These are phyloP conservation scores for Rhodotorula glutinis DNA, from an alignment of 1,284 basidiomycete species.

Conservation along the genomic window DNA sequence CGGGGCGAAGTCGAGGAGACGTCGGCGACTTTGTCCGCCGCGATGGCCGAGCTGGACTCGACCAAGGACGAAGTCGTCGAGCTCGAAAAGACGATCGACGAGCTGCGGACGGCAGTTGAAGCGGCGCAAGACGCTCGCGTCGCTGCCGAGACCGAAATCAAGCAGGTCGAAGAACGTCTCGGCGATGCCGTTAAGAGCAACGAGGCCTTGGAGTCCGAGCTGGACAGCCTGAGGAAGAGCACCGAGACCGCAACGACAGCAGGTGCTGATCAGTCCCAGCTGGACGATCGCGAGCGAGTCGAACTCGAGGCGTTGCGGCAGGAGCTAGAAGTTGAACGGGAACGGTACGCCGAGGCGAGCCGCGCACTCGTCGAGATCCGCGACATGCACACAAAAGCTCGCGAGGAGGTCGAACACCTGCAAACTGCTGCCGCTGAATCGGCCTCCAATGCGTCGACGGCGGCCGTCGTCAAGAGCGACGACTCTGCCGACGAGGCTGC, in stretches of 20 bases:
- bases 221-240: no score
- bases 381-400: slow-evolving; percentile 17
- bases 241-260: no score
- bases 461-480: neutral
- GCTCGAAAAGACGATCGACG: slow-evolving; percentile 19
- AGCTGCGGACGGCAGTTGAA: slow-evolving; percentile 5
- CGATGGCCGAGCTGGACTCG: slow-evolving; percentile 26
- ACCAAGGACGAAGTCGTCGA: slow-evolving; percentile 26
- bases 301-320: slow-evolving; percentile 22
- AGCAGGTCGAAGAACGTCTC: neutral
- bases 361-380: slow-evolving; percentile 30
- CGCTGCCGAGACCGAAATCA: neutral
- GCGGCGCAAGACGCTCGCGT: neutral
- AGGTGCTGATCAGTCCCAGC: no score
- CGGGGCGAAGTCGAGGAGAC: slow-evolving; percentile 30
- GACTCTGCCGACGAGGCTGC: slow-evolving; percentile 21
- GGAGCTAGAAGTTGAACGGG: slow-evolving; percentile 24
- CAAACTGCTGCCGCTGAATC: neutral
- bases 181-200: neutral
- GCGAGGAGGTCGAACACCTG: slow-evolving; percentile 27
- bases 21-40: slow-evolving; percentile 11
- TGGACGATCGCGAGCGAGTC: slow-evolving; percentile 6
- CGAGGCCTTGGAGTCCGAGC: no score
- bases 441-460: no score
- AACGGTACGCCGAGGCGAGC: slow-evolving; percentile 13